Evolutionary conservation across 331 rosid species (phyloP).

Genomic region (Rosa hybrid): DNA sequence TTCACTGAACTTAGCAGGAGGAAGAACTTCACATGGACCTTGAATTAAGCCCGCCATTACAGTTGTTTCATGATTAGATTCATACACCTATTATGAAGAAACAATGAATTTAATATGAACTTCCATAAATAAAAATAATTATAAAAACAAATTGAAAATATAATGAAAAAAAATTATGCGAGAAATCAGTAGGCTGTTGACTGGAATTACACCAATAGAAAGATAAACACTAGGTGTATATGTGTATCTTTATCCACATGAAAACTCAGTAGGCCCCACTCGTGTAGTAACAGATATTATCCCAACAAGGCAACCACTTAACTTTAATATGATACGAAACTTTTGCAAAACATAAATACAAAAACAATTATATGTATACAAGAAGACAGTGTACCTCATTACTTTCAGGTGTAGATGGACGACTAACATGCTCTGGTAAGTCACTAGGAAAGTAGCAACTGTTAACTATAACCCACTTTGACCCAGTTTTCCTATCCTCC

Average conservation of each 20-base stretch:
- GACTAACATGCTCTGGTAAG: conserved; percentile 67
- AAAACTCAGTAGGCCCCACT: conserved; percentile 9
- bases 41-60: conserved; percentile 65
- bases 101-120: conserved; percentile 15
- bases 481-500: conserved; percentile 70
- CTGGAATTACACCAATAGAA: neutral
- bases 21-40: conserved; percentile 85
- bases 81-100: conserved; percentile 60
- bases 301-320: neutral
- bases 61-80: conserved; percentile 59
- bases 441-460: conserved; percentile 78
- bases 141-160: too few relatives aligned
- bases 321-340: neutral
- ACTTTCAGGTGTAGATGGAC: conserved; percentile 64
- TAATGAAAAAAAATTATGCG: too few relatives aligned
- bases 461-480: conserved; percentile 59
- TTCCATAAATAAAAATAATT: neutral
- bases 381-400: conserved; percentile 59
- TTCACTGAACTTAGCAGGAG: conserved; percentile 58
- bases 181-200: neutral
- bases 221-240: neutral
- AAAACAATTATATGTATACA: neutral
- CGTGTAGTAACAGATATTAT: neutral
- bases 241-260: neutral
- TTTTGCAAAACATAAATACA: neutral